Base-by-base conservation (phyloP, 2,329 filamentous ascomycete species). In the Fusarium tupiense region DNA sequence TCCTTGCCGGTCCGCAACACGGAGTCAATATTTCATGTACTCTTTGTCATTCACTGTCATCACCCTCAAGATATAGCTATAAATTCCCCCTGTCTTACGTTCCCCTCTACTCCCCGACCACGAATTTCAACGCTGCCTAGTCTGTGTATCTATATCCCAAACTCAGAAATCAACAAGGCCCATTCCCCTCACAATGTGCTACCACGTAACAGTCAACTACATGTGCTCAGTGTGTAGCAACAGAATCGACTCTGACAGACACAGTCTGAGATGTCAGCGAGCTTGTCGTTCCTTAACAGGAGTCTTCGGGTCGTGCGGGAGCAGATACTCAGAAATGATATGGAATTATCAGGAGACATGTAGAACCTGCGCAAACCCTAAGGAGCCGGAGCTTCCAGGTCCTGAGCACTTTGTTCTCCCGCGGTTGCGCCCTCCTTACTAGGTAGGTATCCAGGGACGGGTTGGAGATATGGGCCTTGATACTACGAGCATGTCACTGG, bases 171-270 rank as follows among this genome's bases (percentile, higher is more conserved):
- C 3, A 46, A 22, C 5, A 26, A 59, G 3, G 14, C n/a, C 3
- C 24, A 11, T 10, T n/a, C 16, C 41, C 5, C 11, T 29, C 35
- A n/a, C 14, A 41, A 65, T 68, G 63, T 68, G 64, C 19, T 68
- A 68, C 20, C 14, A 44, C 2, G 37, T 68, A 19, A 47, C 20
- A 26, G 35, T 62, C 35, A 64, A 62, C 11, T 68, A 67, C 26
- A 61, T 68, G 46, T 68, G 63, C n/a, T 49, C 53, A 0, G 35
- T 68, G 0, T 68, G 53, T 12, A 16, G 38, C 8, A 29, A 31
- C 17, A 44, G 65, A 29, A 47, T 61, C 12, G 38, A 58, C 19
- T 61, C 11, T 14, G 63, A 68, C 9, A 61, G 17, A 1, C 63
- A 68, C 9, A 24, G n/a, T 3, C 33, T 43, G 0, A 37, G 22